Evolutionary conservation across 768 basidiomycete genomes (phyloP).

Genomic region (Candolleomyces efflorescens): DNA sequence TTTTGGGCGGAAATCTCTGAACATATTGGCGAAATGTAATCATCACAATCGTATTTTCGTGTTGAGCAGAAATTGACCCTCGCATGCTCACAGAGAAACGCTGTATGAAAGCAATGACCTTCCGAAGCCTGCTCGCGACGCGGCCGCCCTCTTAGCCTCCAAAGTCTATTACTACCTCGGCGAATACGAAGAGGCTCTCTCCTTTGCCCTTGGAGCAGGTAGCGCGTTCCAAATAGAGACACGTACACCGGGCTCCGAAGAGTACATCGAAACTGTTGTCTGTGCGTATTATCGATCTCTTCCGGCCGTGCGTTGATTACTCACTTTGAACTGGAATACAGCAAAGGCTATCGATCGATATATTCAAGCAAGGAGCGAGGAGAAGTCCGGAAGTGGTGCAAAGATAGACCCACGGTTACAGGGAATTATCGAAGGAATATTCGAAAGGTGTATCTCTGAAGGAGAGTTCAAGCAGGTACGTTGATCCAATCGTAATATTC

Average conservation of each 20-base stretch:
- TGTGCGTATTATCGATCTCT: slow-evolving; percentile 50
- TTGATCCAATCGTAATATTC: not conserved
- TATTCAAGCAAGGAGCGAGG: slow-evolving; percentile 63
- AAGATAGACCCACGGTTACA: slow-evolving; percentile 80
- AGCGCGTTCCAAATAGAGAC: slow-evolving; percentile 77
- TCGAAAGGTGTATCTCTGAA: slow-evolving; percentile 79
- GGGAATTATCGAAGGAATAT: slow-evolving; percentile 85
- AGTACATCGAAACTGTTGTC: slow-evolving; percentile 93
- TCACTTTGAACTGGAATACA: slow-evolving; percentile 24
- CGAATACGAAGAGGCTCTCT: slow-evolving; percentile 92
- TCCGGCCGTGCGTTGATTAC: not conserved
- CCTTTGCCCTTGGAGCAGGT: slow-evolving; percentile 91
- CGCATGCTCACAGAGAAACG: slow-evolving; percentile 61
- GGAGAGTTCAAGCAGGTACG: slow-evolving; percentile 90
- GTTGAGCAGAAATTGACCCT: slow-evolving; percentile 4
- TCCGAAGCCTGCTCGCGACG: slow-evolving; percentile 66
- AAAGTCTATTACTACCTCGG: slow-evolving; percentile 98
- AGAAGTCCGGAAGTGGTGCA: slow-evolving; percentile 43
- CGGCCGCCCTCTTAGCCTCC: slow-evolving; percentile 90
- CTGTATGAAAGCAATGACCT: slow-evolving; percentile 84
- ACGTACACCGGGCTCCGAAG: slow-evolving; percentile 59
- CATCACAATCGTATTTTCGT: slow-evolving; percentile 24
- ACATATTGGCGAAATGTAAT: slow-evolving; percentile 80
- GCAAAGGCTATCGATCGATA: slow-evolving; percentile 97
- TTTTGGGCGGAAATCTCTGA: slow-evolving; percentile 99